Evolutionary conservation across 116 monocot genomes (phyloP).

Genomic region (Papilionanthe hybrid): DNA sequence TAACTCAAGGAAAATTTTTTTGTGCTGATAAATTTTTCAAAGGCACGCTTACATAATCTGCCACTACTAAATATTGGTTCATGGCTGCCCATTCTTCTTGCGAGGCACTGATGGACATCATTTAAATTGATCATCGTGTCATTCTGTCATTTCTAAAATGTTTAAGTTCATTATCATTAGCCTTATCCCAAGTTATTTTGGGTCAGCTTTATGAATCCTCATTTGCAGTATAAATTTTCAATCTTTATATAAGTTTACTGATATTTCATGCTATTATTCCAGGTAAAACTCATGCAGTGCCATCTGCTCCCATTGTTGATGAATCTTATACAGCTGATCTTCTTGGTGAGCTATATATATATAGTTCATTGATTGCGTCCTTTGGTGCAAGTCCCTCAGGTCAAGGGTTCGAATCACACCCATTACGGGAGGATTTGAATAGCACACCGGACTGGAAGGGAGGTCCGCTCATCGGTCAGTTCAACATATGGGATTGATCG

Average conservation of each 20-base stretch:
- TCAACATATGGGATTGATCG: too few relatives aligned
- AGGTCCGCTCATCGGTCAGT: too few relatives aligned
- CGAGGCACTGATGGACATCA: background rate
- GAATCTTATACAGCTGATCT: slow-evolving; percentile 26
- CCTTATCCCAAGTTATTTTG: background rate
- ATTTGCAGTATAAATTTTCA: background rate
- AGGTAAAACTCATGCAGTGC: slow-evolving; percentile 31
- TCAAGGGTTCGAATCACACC: too few relatives aligned
- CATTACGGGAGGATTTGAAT: too few relatives aligned
- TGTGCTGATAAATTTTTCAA: background rate
- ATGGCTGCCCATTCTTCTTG: too few relatives aligned
- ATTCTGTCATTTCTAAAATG: background rate
- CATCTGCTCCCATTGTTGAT: slow-evolving; percentile 34
- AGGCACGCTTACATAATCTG: background rate
- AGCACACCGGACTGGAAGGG: too few relatives aligned
- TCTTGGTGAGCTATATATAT: slow-evolving; percentile 19
- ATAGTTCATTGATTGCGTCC: too few relatives aligned
- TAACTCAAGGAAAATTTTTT: background rate
- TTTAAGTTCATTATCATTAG: background rate
- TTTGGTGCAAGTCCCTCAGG: too few relatives aligned
- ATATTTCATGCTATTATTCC: background rate
- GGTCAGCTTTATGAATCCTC: background rate
- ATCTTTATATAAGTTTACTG: background rate
- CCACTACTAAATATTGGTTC: too few relatives aligned
- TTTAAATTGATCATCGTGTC: background rate